Evolutionary conservation across 495 filamentous ascomycete species (phyloP).

Genomic region (Podospora bellae-mahoneyi): DNA sequence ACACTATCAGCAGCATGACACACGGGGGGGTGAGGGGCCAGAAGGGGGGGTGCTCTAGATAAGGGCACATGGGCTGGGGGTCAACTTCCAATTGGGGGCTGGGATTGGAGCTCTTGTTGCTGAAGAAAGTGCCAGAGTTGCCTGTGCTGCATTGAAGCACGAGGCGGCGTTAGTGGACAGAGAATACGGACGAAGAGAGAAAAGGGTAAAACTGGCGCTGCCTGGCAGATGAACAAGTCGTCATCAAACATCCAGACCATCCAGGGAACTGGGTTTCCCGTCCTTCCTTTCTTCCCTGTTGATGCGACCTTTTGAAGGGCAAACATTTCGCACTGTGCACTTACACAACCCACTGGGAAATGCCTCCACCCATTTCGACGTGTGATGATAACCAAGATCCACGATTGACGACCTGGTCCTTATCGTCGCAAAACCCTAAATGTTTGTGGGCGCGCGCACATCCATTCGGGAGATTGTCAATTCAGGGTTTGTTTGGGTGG

Average conservation of each 20-base stretch:
- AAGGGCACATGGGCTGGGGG: slow-evolving; percentile 8
- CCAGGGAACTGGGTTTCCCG: slow-evolving; percentile 6
- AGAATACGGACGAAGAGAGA: neutral
- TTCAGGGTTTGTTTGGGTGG: neutral
- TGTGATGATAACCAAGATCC: slow-evolving; percentile 2
- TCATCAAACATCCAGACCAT: neutral
- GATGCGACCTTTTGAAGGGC: neutral
- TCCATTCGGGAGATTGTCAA: slow-evolving; percentile 1
- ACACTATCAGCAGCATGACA: neutral
- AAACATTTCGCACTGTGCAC: slow-evolving; percentile 12
- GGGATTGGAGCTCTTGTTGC: neutral
- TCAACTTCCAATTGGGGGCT: slow-evolving; percentile 13
- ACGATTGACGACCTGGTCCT: slow-evolving; percentile 1
- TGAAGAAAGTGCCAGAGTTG: neutral
- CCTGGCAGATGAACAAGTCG: neutral
- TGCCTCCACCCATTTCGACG: slow-evolving; percentile 7
- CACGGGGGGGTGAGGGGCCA: neutral
- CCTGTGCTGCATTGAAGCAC: neutral
- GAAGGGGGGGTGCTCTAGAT: neutral
- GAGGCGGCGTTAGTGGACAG: neutral
- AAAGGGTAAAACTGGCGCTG: neutral
- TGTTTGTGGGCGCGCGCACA: slow-evolving; percentile 7
- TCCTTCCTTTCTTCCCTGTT: neutral
- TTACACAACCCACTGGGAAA: slow-evolving; percentile 8
- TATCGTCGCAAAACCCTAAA: slow-evolving; percentile 5